Base-by-base conservation (phyloP, 441 rosid species). In the Biscutella auriculata region DNA sequence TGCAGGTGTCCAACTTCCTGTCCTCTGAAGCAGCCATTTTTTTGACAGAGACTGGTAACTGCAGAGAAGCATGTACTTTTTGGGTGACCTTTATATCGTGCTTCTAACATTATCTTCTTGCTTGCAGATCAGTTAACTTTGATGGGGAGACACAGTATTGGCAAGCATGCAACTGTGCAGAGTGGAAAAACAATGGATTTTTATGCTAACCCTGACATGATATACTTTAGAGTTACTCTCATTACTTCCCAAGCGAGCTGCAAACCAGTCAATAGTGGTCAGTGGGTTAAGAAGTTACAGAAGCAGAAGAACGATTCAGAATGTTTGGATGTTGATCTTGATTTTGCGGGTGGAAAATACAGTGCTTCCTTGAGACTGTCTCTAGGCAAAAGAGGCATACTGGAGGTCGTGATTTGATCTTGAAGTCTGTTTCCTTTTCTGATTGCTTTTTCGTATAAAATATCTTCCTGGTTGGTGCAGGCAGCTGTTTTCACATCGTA, bases 271-370 rank as follows among this genome's bases (percentile, higher is more conserved):
- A 84, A 83, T 68, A 87, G 93, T 66, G 75, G 84, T 52, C 96
- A 93, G 71, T 93, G 94, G 99, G 77, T 79, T 61, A 88, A 83
- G 78, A 93, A 73, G 77, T 72, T 93, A 63, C 74, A 61, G 59
- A 86, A 86, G 73, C 80, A 73, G 58, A 83, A 77, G 77, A 76
- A 70, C 9, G 74, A 72, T 62, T 77, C 77, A 32, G 72, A 58
- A 9, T 78, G 33, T 71, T 75, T 89, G 77, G 95, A 93, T 67
- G 68, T 87, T 65, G 86, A 81, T 77, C 80, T 93, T 63, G 93
- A 93, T 70, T 93, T 93, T 76, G 77, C 77, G 46, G 82, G 83
- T 74, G 99, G 96, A 66, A 89, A 81, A 71, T 83, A 76, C 72
- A 76, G 76, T 72, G 93, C 95, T 57, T 74, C 79, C 48, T 76